Evolutionary conservation across 345 rosid species (phyloP).

Genomic region (Corchorus capsularis): DNA sequence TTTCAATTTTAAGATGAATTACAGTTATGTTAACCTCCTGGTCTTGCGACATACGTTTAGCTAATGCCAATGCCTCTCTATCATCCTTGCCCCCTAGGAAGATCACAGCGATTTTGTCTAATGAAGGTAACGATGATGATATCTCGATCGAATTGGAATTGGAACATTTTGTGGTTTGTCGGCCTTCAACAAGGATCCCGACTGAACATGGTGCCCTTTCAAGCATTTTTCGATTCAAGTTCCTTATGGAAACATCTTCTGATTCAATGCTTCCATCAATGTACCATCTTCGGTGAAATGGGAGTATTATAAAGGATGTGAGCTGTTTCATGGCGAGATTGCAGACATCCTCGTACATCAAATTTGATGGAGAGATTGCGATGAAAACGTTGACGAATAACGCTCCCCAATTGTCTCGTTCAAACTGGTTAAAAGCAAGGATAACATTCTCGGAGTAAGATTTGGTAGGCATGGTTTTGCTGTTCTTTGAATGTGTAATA

Average conservation of each 20-base stretch:
- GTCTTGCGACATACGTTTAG: slow-evolving; percentile 27
- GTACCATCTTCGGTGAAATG: slow-evolving; percentile 40
- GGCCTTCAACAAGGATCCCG: slow-evolving; percentile 33
- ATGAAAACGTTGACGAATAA: slow-evolving; percentile 28
- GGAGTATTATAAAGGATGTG: slow-evolving; percentile 38
- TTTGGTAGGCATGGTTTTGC: neutral
- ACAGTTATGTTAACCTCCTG: slow-evolving; percentile 23
- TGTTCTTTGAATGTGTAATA: slow-evolving; percentile 32
- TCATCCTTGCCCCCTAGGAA: slow-evolving; percentile 46
- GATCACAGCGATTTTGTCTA: slow-evolving; percentile 4
- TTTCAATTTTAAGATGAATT: slow-evolving; percentile 10
- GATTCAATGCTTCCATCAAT: slow-evolving; percentile 29
- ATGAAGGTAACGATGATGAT: neutral
- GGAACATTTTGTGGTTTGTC: slow-evolving; percentile 17
- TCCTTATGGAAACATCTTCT: slow-evolving; percentile 25
- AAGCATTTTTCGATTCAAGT: slow-evolving; percentile 31
- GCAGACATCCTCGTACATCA: slow-evolving; percentile 45
- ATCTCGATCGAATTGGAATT: neutral
- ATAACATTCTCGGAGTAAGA: slow-evolving; percentile 28
- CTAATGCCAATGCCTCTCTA: slow-evolving; percentile 39
- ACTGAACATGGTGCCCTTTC: slow-evolving; percentile 45
- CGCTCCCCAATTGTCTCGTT: slow-evolving; percentile 12
- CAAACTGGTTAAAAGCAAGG: slow-evolving; percentile 29
- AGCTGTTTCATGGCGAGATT: slow-evolving; percentile 32
- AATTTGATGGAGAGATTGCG: slow-evolving; percentile 34